Evolutionary conservation across 768 basidiomycete species (phyloP).

Genomic region (Boletus reticuloceps): DNA sequence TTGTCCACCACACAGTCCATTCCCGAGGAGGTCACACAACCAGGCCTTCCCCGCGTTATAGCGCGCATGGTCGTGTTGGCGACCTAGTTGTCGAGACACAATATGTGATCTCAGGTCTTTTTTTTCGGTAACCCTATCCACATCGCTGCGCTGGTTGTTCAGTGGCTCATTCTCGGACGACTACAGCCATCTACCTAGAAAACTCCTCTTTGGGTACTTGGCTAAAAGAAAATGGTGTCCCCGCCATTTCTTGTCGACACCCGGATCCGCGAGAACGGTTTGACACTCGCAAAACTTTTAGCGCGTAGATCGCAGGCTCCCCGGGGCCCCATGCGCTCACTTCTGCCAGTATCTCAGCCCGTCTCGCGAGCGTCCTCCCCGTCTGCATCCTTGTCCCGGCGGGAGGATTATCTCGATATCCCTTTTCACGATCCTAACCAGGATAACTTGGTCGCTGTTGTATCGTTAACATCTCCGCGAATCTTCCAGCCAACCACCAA

Average conservation of each 20-base stretch:
- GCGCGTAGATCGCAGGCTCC: constrained; percentile 53
- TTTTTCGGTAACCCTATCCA: no score
- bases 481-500: no score
- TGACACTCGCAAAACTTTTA: constrained; percentile 84
- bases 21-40: no score
- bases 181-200: constrained; percentile 93
- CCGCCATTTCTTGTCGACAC: constrained; percentile 94
- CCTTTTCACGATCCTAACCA: no score
- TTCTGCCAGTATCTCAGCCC: constrained; percentile 37
- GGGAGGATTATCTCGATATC: no score
- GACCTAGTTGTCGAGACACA: no score
- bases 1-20: no score
- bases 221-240: constrained; percentile 93
- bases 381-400: constrained; percentile 53
- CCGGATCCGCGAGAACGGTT: constrained; percentile 92
- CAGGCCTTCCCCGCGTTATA: no score
- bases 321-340: constrained; percentile 34
- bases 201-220: constrained; percentile 82
- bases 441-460: no score
- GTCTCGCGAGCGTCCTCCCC: constrained; percentile 54
- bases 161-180: constrained; percentile 91
- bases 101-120: no score
- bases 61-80: no score
- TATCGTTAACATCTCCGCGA: no score
- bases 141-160: constrained; percentile 86